Conservation (phyloP, 306 rosid genomes). For the Vachellia pachyceras region DNA sequence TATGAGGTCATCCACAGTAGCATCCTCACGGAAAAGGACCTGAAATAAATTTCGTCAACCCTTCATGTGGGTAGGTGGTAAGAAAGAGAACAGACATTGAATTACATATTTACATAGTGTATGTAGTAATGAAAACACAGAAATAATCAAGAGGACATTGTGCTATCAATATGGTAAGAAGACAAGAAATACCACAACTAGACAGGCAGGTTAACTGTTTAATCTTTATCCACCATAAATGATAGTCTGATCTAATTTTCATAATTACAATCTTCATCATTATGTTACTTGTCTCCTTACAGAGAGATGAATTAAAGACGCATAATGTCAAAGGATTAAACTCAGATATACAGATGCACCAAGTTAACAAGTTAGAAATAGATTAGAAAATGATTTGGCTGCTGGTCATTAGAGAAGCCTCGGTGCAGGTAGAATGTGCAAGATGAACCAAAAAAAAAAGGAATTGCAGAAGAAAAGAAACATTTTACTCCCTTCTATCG, state of each 20-base stretch:
- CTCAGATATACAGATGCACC: background rate
- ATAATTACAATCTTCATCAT: constrained; percentile 15
- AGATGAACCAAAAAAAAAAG: background rate
- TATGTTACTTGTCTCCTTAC: background rate
- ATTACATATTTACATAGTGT: background rate
- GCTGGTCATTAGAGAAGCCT: background rate
- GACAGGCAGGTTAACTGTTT: too few relatives aligned
- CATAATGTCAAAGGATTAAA: background rate
- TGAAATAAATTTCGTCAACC: constrained; percentile 48
- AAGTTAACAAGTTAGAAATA: background rate
- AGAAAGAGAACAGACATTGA: constrained; percentile 6
- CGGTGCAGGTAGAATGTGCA: background rate
- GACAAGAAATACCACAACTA: constrained; percentile 28
- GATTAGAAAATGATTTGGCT: background rate
- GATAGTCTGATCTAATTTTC: constrained; percentile 9
- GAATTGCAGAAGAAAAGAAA: constrained; percentile 3
- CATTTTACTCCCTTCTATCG: background rate
- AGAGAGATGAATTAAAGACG: background rate
- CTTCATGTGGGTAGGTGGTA: constrained; percentile 10
- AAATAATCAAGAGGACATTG: constrained; percentile 13
- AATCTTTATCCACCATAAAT: background rate
- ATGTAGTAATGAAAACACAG: constrained; percentile 14
- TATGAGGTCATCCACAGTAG: constrained; percentile 96
- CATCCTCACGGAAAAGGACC: constrained; percentile 97
- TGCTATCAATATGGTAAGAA: constrained; percentile 1